Percentiles rank a stretch among this genome's conserved stretches.
Conservation (phyloP, 345 rosid species). For the Eucalyptus victrix region DNA sequence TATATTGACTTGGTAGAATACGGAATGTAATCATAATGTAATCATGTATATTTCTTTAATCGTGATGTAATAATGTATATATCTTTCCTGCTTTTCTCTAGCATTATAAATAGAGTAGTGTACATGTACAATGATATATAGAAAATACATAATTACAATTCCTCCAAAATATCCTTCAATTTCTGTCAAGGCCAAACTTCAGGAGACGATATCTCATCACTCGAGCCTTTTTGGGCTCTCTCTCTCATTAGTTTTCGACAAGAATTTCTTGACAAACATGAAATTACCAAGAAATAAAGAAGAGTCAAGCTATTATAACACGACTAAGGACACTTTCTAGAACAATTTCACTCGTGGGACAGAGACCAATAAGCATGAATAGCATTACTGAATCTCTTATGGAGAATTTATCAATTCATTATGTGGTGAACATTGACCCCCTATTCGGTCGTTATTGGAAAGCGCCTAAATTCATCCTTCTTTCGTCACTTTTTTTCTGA, state of each 20-base stretch:
- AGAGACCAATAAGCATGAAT: not conserved
- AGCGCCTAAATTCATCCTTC: not conserved
- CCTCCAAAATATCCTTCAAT: no score
- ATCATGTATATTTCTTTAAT: no score
- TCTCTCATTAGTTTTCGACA: not conserved
- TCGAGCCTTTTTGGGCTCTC: not conserved
- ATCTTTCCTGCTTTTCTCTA: no score
- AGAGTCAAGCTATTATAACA: not conserved
- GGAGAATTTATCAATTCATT: not conserved
- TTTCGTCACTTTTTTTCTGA: not conserved
- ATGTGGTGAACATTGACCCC: not conserved
- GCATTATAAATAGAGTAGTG: no score
- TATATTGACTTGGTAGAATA: no score
- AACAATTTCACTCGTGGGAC: not conserved
- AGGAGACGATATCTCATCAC: not conserved
- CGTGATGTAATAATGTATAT: no score
- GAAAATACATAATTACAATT: no score
- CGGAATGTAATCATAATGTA: no score
- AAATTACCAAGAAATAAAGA: not conserved
- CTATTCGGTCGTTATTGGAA: not conserved
- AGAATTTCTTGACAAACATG: not conserved
- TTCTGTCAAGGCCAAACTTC: not conserved
- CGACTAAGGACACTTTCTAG: not conserved
- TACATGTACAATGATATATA: no score
- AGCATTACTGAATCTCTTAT: not conserved